A percentile compares a stretch with the other conserved stretches of the same genome.
phyloP scores from a whole-genome alignment of 1,284 basidiomycete species.

The Apiotrichum gamsii region DNA sequence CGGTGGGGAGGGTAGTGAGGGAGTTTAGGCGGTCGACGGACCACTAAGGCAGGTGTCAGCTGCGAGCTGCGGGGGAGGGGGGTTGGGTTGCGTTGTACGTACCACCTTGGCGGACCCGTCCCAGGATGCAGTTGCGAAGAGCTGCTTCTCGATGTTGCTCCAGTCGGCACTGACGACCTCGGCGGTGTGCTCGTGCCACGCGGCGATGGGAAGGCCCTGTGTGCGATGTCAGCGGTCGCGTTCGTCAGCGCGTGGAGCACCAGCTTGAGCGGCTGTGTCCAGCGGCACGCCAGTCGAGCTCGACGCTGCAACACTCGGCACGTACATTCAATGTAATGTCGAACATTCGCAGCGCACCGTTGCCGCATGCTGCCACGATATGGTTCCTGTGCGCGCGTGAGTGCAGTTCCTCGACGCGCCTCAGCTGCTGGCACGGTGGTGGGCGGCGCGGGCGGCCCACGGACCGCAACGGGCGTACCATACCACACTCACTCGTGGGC shows the following conservation, averaged over 20 bases:
- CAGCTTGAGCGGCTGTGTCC: too few species aligned
- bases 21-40: constrained; percentile 71
- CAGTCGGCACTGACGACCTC: constrained; percentile 96
- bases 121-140: constrained; percentile 85
- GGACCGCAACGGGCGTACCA: too few species aligned
- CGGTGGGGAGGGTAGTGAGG: constrained; percentile 69
- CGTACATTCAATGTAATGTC: constrained; percentile 79
- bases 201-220: constrained; percentile 62
- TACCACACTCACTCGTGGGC: constrained; percentile 70
- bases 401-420: neutral
- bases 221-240: too few species aligned
- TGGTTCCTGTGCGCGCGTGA: constrained; percentile 55
- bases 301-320: constrained; percentile 3
- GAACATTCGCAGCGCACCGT: constrained; percentile 87
- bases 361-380: constrained; percentile 78
- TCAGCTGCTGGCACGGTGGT: constrained; percentile 20
- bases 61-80: too few species aligned
- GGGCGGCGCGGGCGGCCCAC: too few species aligned
- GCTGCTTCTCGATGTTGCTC: constrained; percentile 89
- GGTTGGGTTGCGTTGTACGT: constrained; percentile 46
- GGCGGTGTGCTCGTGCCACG: constrained; percentile 87
- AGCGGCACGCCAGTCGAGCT: too few species aligned
- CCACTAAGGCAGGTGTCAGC: too few species aligned
- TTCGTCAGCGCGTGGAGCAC: too few species aligned
- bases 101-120: constrained; percentile 86